Percentiles rank a stretch among this genome's conserved stretches.
Evolutionary conservation across 495 filamentous ascomycete species (phyloP).

Genomic region (Neurospora sp.): DNA sequence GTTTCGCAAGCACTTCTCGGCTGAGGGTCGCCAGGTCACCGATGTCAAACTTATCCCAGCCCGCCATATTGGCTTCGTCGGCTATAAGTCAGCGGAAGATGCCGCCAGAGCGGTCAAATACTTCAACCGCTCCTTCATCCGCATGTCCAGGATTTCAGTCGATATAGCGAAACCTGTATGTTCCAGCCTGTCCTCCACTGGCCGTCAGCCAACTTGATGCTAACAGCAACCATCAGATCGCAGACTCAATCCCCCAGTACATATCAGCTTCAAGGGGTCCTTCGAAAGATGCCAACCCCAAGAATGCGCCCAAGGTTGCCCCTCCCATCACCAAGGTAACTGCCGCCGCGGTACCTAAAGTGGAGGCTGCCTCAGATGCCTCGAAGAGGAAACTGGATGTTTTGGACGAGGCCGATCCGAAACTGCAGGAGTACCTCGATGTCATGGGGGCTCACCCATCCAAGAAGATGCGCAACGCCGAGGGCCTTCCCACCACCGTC

Average conservation of each 20-base stretch:
- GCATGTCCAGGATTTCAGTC: conserved; percentile 90
- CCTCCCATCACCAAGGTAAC: conserved; percentile 5
- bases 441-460: conserved; percentile 49
- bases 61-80: conserved; percentile 90
- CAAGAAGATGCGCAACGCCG: conserved; percentile 18
- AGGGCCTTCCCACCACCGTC: conserved; percentile 8
- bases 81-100: conserved; percentile 75
- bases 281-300: conserved; percentile 1
- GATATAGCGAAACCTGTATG: conserved; percentile 83
- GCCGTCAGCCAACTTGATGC: not conserved
- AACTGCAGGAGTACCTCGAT: conserved; percentile 78
- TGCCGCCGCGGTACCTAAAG: conserved; percentile 6
- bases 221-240: conserved; percentile 11
- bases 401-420: conserved; percentile 51
- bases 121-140: conserved; percentile 90
- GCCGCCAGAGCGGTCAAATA: conserved; percentile 78
- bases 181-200: conserved; percentile 1
- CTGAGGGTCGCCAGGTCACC: conserved; percentile 61
- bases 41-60: conserved; percentile 83
- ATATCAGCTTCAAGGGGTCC: conserved; percentile 7
- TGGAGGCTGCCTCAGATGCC: conserved; percentile 9
- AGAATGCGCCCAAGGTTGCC: conserved; percentile 2
- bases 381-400: conserved; percentile 46
- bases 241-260: conserved; percentile 8
- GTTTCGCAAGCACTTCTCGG: conserved; percentile 76